Percentiles rank a stretch among this genome's conserved stretches.
These are phyloP conservation scores for Euphorbia celastroides DNA, from an alignment of 441 rosid species.

Conservation along the genomic window DNA sequence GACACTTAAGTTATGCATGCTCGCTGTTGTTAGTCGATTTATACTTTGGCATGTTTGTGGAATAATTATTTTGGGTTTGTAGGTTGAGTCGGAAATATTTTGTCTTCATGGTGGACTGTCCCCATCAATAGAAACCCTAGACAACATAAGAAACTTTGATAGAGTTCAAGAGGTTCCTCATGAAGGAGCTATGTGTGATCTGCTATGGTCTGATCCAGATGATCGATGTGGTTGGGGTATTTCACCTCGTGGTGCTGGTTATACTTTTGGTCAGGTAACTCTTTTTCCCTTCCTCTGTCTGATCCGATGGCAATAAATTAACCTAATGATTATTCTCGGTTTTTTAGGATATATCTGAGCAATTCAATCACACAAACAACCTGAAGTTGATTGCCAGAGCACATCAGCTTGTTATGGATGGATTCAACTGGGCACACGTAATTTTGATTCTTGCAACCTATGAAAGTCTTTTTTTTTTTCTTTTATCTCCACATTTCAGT, in stretches of 20 bases:
- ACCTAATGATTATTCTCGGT: no score
- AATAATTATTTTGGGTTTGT: conserved; percentile 15
- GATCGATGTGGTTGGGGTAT: conserved; percentile 98
- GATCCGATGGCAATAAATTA: no score
- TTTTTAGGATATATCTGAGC: conserved; percentile 85
- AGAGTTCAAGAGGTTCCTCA: conserved; percentile 98
- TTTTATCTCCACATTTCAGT: background rate
- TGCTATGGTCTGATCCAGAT: conserved; percentile 95
- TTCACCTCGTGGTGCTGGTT: conserved; percentile 97
- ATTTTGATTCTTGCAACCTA: conserved; percentile 13
- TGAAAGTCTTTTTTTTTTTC: background rate
- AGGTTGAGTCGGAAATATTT: conserved; percentile 96
- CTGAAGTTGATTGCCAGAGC: conserved; percentile 91
- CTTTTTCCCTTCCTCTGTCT: background rate
- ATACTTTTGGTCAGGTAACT: conserved; percentile 88
- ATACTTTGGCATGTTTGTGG: background rate
- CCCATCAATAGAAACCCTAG: conserved; percentile 92
- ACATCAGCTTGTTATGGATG: conserved; percentile 96
- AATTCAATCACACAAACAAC: conserved; percentile 79
- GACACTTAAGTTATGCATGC: background rate
- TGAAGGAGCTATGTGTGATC: conserved; percentile 98
- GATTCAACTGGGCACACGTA: conserved; percentile 96
- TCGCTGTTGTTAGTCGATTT: background rate
- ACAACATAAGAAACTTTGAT: conserved; percentile 85
- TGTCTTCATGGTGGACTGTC: conserved; percentile 95